phyloP scores from a whole-genome alignment of 2,329 filamentous ascomycete genomes.

The Pseudocercospora pini-densiflorae region DNA sequence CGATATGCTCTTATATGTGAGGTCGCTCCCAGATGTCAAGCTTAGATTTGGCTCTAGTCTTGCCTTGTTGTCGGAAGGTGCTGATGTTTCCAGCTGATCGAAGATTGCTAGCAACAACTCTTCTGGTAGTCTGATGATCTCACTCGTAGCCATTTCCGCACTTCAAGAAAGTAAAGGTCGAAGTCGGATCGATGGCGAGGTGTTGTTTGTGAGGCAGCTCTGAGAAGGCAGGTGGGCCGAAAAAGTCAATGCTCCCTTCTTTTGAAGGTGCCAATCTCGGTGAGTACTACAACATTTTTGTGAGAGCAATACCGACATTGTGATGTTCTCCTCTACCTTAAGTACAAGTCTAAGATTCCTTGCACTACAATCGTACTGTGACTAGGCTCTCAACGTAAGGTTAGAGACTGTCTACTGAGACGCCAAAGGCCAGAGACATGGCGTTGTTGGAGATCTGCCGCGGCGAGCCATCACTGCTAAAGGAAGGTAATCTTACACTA shows the following conservation, averaged over 20 bases:
- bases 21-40: slow-evolving; percentile 46
- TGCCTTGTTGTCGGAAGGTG: slow-evolving; percentile 56
- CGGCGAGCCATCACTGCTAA: not conserved
- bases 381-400: not conserved
- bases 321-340: not conserved
- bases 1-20: slow-evolving; percentile 58
- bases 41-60: slow-evolving; percentile 54
- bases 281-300: not conserved
- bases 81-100: slow-evolving; percentile 55
- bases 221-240: not conserved
- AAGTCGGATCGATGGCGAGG: not conserved
- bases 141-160: not conserved
- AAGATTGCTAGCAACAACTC: slow-evolving; percentile 66
- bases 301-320: not conserved
- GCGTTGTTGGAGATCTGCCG: not conserved
- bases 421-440: not conserved
- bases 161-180: not conserved
- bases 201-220: not conserved
- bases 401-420: not conserved
- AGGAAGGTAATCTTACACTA: not conserved
- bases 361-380: not conserved
- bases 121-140: slow-evolving; percentile 56
- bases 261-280: not conserved
- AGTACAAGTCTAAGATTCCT: not conserved
- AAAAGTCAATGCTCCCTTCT: not conserved